These are phyloP conservation scores for Microbotryum silenes-acaulis DNA, from an alignment of 1,284 basidiomycete genomes.

Conservation along the genomic window DNA sequence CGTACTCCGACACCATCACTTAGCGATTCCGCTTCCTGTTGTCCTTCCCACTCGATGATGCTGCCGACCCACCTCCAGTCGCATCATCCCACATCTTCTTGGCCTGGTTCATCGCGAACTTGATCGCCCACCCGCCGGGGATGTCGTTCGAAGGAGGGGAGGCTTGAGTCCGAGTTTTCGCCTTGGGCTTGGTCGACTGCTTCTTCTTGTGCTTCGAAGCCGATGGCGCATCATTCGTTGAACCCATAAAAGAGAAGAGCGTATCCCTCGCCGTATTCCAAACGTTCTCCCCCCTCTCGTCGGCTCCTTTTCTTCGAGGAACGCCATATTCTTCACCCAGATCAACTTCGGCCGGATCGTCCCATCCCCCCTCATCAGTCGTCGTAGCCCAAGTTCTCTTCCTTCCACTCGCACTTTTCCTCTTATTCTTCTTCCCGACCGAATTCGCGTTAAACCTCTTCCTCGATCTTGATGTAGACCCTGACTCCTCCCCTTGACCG, in stretches of 20 bases:
- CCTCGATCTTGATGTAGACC: not conserved
- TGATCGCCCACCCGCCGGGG: constrained; percentile 8
- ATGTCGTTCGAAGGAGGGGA: not conserved
- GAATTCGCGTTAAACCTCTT: not conserved
- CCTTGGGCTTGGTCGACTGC: constrained; percentile 3
- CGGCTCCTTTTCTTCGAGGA: too few species aligned
- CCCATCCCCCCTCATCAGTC: constrained; percentile 1
- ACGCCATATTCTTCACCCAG: not conserved
- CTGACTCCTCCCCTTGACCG: not conserved
- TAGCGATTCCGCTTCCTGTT: too few species aligned
- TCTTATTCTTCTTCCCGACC: not conserved
- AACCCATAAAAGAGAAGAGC: constrained; percentile 9
- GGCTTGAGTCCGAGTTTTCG: not conserved
- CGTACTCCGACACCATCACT: too few species aligned
- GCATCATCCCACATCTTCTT: constrained; percentile 16
- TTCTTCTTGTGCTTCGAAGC: constrained; percentile 3
- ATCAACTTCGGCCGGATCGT: constrained; percentile 11
- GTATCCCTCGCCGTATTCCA: constrained; percentile 6
- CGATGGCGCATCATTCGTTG: not conserved
- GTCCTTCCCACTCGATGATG: too few species aligned
- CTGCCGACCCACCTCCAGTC: not conserved
- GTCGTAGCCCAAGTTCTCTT: not conserved
- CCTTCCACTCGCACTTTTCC: constrained; percentile 3
- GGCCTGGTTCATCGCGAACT: constrained; percentile 7
- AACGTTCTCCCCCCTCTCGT: constrained; percentile 1